Evolutionary conservation across 768 basidiomycete genomes (phyloP).

Genomic region (Mycena pura): DNA sequence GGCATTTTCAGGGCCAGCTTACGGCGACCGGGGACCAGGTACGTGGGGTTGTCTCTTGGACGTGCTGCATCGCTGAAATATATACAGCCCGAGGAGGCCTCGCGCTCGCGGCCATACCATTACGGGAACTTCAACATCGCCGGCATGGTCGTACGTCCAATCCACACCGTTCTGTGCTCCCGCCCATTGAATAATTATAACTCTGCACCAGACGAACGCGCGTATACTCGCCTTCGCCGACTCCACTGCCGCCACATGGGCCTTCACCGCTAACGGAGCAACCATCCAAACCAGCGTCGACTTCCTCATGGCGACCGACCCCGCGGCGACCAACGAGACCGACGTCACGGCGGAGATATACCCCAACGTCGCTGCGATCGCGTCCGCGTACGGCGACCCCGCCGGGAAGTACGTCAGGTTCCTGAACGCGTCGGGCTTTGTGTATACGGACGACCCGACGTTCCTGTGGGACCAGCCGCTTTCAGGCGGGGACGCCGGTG

Average conservation of each 20-base stretch:
- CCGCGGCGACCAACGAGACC: constrained; percentile 39
- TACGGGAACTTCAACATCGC: constrained; percentile 74
- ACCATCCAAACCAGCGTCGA: constrained; percentile 69
- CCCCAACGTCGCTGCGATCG: constrained; percentile 64
- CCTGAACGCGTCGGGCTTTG: constrained; percentile 44
- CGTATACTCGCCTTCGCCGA: constrained; percentile 55
- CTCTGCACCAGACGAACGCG: constrained; percentile 56
- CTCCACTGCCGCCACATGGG: constrained; percentile 53
- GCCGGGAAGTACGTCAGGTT: constrained; percentile 58
- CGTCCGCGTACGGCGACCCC: constrained; percentile 64
- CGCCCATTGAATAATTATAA: neutral
- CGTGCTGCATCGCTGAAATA: neutral
- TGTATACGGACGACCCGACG: constrained; percentile 52
- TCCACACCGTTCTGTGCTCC: neutral
- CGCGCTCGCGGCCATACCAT: constrained; percentile 68
- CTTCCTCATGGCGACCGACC: constrained; percentile 58
- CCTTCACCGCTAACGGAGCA: constrained; percentile 51
- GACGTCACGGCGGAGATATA: constrained; percentile 54
- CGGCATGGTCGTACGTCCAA: constrained; percentile 67
- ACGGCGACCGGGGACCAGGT: constrained; percentile 64
- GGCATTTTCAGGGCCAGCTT: constrained; percentile 58
- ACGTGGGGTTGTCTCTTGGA: neutral
- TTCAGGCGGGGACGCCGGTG: constrained; percentile 3
- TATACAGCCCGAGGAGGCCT: constrained; percentile 61
- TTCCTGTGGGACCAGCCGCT: constrained; percentile 65